phyloP scores from a whole-genome alignment of 2,329 filamentous ascomycete species.

The Tolypocladium sp. region DNA sequence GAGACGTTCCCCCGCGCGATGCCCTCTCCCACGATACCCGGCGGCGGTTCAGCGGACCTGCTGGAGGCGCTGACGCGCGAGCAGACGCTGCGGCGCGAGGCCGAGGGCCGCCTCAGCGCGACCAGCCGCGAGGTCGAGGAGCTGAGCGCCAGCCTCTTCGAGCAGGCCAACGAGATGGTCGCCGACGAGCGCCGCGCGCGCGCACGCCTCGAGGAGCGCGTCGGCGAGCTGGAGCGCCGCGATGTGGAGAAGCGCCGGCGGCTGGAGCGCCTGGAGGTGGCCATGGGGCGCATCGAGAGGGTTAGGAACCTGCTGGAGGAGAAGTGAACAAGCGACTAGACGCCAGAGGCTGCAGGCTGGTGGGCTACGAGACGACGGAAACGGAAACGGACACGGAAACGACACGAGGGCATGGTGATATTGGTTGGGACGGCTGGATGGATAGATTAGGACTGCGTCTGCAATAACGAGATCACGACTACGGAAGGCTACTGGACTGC shows the following conservation, averaged over 20 bases:
- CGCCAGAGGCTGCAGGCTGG: neutral
- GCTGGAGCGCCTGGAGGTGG: constrained; percentile 62
- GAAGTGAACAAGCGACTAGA: neutral
- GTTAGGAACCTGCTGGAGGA: constrained; percentile 52
- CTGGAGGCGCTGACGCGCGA: constrained; percentile 57
- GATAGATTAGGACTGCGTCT: neutral
- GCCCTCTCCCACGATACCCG: neutral
- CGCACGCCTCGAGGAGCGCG: constrained; percentile 61
- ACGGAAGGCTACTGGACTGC: neutral
- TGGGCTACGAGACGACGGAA: neutral
- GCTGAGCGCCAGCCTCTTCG: constrained; percentile 64
- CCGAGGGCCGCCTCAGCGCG: constrained; percentile 57
- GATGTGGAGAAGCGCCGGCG: constrained; percentile 61
- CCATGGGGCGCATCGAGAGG: constrained; percentile 61
- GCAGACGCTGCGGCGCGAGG: constrained; percentile 55
- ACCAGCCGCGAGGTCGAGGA: constrained; percentile 71
- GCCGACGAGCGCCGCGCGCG: constrained; percentile 63
- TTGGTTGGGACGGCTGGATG: neutral
- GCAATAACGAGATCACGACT: neutral
- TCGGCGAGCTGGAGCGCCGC: constrained; percentile 58
- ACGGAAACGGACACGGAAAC: neutral
- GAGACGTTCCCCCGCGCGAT: constrained; percentile 4
- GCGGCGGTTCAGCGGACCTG: constrained; percentile 35
- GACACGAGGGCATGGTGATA: neutral
- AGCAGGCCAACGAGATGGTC: constrained; percentile 84